Conservation (phyloP, 352 stramenopile genomes). For the Phytopythium litorale region DNA sequence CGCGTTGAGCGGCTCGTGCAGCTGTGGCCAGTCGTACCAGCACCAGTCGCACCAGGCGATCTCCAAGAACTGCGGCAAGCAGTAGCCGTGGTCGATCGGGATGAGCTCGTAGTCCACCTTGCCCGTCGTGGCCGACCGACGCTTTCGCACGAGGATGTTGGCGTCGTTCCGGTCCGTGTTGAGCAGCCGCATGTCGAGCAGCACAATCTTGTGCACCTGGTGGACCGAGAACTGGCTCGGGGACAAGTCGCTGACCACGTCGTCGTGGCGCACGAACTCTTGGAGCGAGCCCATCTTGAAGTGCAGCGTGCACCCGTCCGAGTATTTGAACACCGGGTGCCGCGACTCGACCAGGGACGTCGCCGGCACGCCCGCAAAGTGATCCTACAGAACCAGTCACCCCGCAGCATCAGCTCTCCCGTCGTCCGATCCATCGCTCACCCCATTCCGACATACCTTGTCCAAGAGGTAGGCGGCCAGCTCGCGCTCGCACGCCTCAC, state of each 20-base stretch:
- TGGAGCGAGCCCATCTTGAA: constrained; percentile 97
- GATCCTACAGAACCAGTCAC: constrained; percentile 49
- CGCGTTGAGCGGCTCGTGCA: constrained; percentile 59
- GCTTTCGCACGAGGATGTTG: constrained; percentile 95
- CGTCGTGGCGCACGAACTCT: constrained; percentile 94
- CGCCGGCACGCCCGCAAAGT: constrained; percentile 81
- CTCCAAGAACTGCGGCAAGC: constrained; percentile 93
- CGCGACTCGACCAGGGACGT: constrained; percentile 74
- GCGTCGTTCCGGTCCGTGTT: constrained; percentile 98
- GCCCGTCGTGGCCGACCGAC: constrained; percentile 37
- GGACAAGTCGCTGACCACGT: constrained; percentile 93
- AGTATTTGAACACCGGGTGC: constrained; percentile 78
- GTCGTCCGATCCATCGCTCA: not conserved
- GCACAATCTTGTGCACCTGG: constrained; percentile 98
- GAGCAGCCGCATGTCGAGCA: constrained; percentile 97
- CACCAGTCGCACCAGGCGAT: constrained; percentile 99
- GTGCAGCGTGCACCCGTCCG: constrained; percentile 37
- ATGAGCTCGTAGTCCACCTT: constrained; percentile 91
- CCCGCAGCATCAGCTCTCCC: not conserved
- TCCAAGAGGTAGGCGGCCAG: constrained; percentile 97
- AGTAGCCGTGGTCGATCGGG: constrained; percentile 99
- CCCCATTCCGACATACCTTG: constrained; percentile 31
- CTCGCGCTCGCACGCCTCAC: constrained; percentile 96
- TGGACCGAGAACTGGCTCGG: constrained; percentile 85
- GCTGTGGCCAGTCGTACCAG: constrained; percentile 97